Evolutionary conservation across 1,139 yeast genomes (phyloP), one percentile per base, ranked within the genome.

Genomic region (Lodderomyces theae): DNA sequence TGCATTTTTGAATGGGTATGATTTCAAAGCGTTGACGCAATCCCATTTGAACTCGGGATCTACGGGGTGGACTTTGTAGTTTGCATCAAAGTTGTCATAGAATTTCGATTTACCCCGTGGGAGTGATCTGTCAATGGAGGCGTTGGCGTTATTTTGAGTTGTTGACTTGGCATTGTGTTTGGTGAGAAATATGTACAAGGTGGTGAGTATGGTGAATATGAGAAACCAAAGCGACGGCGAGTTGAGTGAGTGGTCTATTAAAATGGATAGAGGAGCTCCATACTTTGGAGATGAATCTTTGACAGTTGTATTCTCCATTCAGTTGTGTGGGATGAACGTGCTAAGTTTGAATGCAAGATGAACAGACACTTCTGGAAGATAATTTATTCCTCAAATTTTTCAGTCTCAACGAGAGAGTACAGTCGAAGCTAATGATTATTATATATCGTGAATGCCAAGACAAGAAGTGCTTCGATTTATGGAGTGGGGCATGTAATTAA

Each of bases 1-100:
- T 3, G 38, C 49, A 36, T 48, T 44, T 39, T 55, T 54, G 39
- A 56, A 58, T 7, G 61, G 62, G 22, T 43, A 52, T 19, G 53
- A 51, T 37, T 52, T 54, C 25, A 53, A 17, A 2, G 59, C 46
- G 11, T 18, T 12, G 8, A 23, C 37, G 12, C 35, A 32, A 10
- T 51, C 46, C 59, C 59, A 56, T 31, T 48, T 32, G 39, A 56
- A 56, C 24, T 41, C 31, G 4, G 38, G 29, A 9, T 31, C 29
- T 5, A 26, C 29, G 15, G 29, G 16, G 29, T 26, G 29, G 29
- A 26, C 13, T 10, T 26, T 26, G 29, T 26, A 26, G 29, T 26
- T 26, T 26, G 15, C 16, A 12, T 26, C 29, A n/a, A 26, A 26
- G 5, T 15, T 12, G 16, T 26, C 29, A 26, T 26, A 26, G 16